Percentiles rank a stretch among this genome's conserved stretches.
These are phyloP conservation scores for Entomortierella parvispora DNA, from an alignment of 192 early-diverging fungal species.

Conservation along the genomic window DNA sequence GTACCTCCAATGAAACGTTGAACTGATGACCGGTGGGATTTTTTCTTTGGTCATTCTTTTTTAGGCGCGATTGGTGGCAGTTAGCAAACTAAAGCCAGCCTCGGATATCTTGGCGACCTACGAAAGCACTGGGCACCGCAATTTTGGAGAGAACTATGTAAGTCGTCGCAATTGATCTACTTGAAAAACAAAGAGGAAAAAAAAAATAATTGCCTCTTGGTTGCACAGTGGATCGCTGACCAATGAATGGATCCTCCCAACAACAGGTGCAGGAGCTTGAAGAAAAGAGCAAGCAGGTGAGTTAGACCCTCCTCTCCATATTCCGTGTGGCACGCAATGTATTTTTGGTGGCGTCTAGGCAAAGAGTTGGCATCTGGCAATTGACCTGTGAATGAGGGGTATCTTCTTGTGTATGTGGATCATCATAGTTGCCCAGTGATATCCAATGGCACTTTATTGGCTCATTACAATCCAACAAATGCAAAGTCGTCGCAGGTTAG, in stretches of 20 bases:
- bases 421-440: conserved; percentile 77
- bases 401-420: conserved; percentile 3
- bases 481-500: conserved; percentile 81
- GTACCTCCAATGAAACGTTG: not conserved
- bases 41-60: conserved; percentile 3
- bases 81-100: conserved; percentile 92
- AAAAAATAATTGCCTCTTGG: not conserved
- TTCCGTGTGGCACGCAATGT: conserved; percentile 18
- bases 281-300: conserved; percentile 82
- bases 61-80: conserved; percentile 84
- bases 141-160: conserved; percentile 98
- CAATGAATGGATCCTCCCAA: not conserved
- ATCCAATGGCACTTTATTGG: conserved; percentile 99
- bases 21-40: too few species aligned
- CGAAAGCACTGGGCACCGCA: conserved; percentile 79
- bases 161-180: conserved; percentile 12
- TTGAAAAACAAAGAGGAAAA: conserved; percentile 9
- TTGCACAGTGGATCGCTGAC: not conserved
- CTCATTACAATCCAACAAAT: conserved; percentile 96
- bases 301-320: not conserved
- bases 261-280: conserved; percentile 90
- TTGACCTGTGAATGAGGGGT: too few species aligned
- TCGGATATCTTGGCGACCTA: conserved; percentile 84
- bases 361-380: too few species aligned
- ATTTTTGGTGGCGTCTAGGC: too few species aligned